Evolutionary conservation across 495 filamentous ascomycete genomes (phyloP), one percentile per base, ranked within the genome.

Genomic region (Tuber brumale): DNA sequence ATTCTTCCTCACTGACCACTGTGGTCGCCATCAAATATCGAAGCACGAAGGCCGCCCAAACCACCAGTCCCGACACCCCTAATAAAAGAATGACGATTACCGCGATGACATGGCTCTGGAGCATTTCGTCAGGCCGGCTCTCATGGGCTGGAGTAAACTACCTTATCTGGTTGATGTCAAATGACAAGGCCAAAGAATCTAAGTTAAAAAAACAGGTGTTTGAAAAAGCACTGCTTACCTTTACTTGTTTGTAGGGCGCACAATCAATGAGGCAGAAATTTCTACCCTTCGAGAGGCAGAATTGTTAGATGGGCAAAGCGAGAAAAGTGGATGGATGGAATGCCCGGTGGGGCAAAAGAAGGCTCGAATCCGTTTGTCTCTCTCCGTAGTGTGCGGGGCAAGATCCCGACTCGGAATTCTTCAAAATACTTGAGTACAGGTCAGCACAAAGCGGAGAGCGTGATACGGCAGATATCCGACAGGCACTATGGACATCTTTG

Each of bases 1-100:
- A 66, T 46, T 71, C 73, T 66, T 80, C 61, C 61, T 74, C 76
- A 37, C 43, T 71, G 61, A 73, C 76, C 43, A 35, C 41, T 41
- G 46, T 42, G 35, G 78, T 51, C 44, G 70, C 70, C 45, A 76
- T 45, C 73, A 79, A 46, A 39, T 72, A 70, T 75, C 70, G 77
- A 71, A 80, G 27, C 75, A 73, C 79, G 71, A 70, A 79, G 73
- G 73, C 71, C 51, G 72, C 78, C 73, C 77, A 80, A 39, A 44
- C 70, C 37, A 79, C 72, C 44, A 80, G 44, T 43, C 70, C 78
- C 45, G 76, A 77, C 41, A 80, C 73, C 5, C 77, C 78, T 70
- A 76, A 69, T 73, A 80, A 80, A 46, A 80, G 76, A 71, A 80
- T 80, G 70, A 80, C 78, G 70, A 80, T 80, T 73, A 80, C 69